These are phyloP conservation scores for Beauveria rudraprayagi DNA, from an alignment of 2,329 filamentous ascomycete genomes.

Conservation along the genomic window DNA sequence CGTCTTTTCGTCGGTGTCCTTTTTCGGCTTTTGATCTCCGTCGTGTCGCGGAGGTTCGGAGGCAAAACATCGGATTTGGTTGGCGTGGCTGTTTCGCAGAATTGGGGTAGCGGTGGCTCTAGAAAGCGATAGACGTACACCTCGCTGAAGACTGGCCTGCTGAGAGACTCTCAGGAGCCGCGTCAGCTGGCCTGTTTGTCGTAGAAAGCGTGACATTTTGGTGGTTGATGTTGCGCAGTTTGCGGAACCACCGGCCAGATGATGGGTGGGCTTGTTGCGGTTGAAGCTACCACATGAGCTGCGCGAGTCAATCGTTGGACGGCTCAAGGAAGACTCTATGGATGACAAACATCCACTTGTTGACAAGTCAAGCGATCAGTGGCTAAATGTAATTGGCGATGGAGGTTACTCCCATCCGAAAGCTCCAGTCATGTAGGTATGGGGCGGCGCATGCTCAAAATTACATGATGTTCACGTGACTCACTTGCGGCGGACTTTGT, in stretches of 20 bases:
- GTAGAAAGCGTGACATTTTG: conserved; percentile 58
- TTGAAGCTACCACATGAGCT: conserved; percentile 26
- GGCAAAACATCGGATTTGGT: conserved; percentile 30
- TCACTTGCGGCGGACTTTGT: neutral
- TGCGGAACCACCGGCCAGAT: conserved; percentile 28
- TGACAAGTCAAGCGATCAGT: neutral
- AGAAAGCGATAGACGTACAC: conserved; percentile 27
- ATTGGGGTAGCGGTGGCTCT: conserved; percentile 25
- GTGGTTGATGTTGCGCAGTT: conserved; percentile 22
- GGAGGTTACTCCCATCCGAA: neutral
- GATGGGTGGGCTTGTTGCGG: conserved; percentile 15
- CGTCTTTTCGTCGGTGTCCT: conserved; percentile 18
- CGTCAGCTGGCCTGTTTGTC: conserved; percentile 58
- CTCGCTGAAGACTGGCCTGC: conserved; percentile 41
- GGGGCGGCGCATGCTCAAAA: conserved; percentile 6
- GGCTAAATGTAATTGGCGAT: conserved; percentile 5
- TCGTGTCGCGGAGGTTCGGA: conserved; percentile 31
- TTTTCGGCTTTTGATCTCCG: conserved; percentile 23
- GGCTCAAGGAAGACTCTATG: conserved; percentile 7
- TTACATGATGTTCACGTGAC: conserved; percentile 13
- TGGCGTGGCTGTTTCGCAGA: conserved; percentile 26
- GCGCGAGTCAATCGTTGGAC: conserved; percentile 17
- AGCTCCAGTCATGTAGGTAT: conserved; percentile 8
- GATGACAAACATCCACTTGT: conserved; percentile 1
- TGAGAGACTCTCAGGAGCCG: conserved; percentile 51